phyloP scores from a whole-genome alignment of 352 stramenopile genomes.

The Phytopythium cucurbitacearum region DNA sequence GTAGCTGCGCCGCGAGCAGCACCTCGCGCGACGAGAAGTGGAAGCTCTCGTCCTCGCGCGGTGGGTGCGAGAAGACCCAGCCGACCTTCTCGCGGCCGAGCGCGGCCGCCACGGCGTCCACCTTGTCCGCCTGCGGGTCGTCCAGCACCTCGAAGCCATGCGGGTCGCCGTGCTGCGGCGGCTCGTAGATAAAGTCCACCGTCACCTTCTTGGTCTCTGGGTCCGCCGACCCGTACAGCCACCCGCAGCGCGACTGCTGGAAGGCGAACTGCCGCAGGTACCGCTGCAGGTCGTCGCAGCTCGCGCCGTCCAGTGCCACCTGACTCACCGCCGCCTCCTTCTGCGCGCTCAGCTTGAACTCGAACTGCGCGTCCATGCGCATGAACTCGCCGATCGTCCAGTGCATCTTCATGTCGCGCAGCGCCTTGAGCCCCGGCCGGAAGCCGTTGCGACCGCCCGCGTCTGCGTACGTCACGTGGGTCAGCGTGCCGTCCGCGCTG shows the following conservation, averaged over 20 bases:
- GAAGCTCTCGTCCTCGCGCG: conserved; percentile 93
- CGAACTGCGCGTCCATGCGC: conserved; percentile 96
- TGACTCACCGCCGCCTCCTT: conserved; percentile 81
- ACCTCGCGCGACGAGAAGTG: conserved; percentile 90
- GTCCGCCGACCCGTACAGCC: conserved; percentile 92
- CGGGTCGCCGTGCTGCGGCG: conserved; percentile 87
- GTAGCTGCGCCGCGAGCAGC: conserved; percentile 93
- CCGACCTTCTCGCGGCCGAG: conserved; percentile 92
- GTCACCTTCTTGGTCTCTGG: conserved; percentile 82
- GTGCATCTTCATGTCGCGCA: conserved; percentile 98
- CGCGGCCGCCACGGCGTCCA: conserved; percentile 81
- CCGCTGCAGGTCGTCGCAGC: conserved; percentile 90
- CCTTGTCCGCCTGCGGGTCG: conserved; percentile 84
- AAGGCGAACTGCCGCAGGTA: conserved; percentile 91
- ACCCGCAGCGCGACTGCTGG: conserved; percentile 92
- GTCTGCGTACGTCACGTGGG: conserved; percentile 73
- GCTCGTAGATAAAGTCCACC: conserved; percentile 96
- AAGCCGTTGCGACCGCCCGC: conserved; percentile 86
- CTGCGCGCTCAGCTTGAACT: conserved; percentile 96
- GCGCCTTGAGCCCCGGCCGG: conserved; percentile 92
- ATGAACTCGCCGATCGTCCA: conserved; percentile 98
- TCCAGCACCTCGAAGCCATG: conserved; percentile 92
- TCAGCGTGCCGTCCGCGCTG: conserved; percentile 74
- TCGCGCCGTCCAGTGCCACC: conserved; percentile 85
- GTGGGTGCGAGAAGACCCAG: conserved; percentile 97